These are phyloP conservation scores for Aspergillus udagawae DNA, from an alignment of 2,329 filamentous ascomycete species.

Conservation along the genomic window DNA sequence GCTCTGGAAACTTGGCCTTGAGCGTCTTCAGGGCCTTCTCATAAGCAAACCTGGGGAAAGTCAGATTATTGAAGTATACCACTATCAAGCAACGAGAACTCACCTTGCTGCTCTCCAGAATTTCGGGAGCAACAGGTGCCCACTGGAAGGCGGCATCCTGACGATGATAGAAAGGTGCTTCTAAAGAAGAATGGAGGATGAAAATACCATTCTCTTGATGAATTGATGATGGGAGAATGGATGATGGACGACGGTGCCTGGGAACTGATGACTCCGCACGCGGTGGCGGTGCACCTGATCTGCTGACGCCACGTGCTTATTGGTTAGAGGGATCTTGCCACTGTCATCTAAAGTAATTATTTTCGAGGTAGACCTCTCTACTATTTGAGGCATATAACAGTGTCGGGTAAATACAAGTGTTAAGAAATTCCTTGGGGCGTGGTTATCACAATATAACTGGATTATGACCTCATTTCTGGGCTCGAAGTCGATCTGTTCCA, in stretches of 20 bases:
- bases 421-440: too few relatives aligned
- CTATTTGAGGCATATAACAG: not conserved
- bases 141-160: conserved; percentile 46
- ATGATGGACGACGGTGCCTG: conserved; percentile 9
- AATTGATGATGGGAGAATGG: conserved; percentile 10
- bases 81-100: conserved; percentile 13
- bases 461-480: too few relatives aligned
- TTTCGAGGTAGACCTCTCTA: not conserved
- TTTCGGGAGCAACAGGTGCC: conserved; percentile 49
- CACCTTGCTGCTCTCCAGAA: conserved; percentile 47
- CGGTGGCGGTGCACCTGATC: conserved; percentile 23
- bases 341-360: not conserved
- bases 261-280: conserved; percentile 26
- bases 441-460: too few relatives aligned
- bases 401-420: too few relatives aligned
- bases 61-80: conserved; percentile 19
- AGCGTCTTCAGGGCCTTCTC: conserved; percentile 44
- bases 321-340: not conserved
- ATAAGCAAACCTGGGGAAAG: conserved; percentile 41
- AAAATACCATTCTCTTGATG: conserved; percentile 13
- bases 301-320: conserved; percentile 10
- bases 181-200: conserved; percentile 12
- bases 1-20: conserved; percentile 40
- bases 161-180: conserved; percentile 1
- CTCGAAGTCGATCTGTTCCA: not conserved